Percentiles rank a stretch among this genome's conserved stretches.
Conservation (phyloP, 2,329 filamentous ascomycete species). For the Neurospora sp. region DNA sequence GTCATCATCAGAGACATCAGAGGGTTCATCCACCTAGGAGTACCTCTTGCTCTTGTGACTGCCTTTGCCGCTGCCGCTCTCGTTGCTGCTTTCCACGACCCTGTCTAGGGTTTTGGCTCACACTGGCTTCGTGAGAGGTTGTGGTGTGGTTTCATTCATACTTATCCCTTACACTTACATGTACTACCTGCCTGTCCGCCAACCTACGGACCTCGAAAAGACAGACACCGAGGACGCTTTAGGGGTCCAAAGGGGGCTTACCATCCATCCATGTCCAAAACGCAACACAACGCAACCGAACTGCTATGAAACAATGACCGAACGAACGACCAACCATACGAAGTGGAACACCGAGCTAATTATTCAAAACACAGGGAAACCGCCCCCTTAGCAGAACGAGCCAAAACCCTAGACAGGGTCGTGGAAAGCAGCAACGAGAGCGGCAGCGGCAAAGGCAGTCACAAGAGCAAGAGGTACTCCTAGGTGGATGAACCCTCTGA, state of each 20-base stretch:
- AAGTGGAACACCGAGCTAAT: neutral
- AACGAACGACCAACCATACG: neutral
- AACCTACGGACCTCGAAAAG: neutral
- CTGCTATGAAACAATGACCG: neutral
- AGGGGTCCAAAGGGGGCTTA: neutral
- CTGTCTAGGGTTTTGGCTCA: no score
- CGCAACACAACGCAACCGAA: neutral
- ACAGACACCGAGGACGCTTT: neutral
- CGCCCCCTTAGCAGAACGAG: neutral
- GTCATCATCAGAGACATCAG: no score
- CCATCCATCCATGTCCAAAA: neutral
- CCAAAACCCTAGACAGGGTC: neutral
- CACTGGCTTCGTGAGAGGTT: neutral
- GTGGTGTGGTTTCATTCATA: neutral
- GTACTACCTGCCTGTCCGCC: neutral
- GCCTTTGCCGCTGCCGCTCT: no score
- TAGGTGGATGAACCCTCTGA: neutral
- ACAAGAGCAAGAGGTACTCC: neutral
- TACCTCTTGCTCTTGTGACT: no score
- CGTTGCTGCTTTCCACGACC: no score
- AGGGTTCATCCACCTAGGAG: no score
- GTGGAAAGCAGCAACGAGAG: neutral
- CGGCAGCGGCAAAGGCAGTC: neutral
- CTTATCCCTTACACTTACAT: neutral
- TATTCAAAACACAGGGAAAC: neutral